These are phyloP conservation scores for Blastocladiella britannica DNA, from an alignment of 192 early-diverging fungal genomes.

Conservation along the genomic window DNA sequence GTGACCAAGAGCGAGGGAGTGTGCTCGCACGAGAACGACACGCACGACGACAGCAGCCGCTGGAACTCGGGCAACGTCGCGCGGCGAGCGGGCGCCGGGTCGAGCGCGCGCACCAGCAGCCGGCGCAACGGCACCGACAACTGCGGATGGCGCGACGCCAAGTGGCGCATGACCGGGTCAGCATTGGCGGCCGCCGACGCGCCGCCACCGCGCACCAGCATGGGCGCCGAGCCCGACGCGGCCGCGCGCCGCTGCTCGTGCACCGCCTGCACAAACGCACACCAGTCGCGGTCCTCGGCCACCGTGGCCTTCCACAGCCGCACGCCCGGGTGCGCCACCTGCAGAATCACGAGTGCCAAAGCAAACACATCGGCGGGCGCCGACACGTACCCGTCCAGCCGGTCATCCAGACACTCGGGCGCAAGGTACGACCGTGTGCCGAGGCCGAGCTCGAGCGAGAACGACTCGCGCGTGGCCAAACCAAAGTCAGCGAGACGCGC, in stretches of 20 bases:
- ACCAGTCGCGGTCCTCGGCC: neutral
- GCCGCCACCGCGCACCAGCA: too few species aligned
- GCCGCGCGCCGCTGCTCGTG: neutral
- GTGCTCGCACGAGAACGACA: neutral
- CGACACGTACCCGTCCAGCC: slow-evolving; percentile 10
- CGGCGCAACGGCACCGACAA: neutral
- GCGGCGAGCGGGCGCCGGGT: neutral
- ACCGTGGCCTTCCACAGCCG: neutral
- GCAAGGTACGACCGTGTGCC: slow-evolving; percentile 77
- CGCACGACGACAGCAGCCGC: neutral
- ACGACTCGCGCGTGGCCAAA: slow-evolving; percentile 50
- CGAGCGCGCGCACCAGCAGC: neutral
- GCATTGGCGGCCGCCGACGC: too few species aligned
- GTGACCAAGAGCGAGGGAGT: neutral
- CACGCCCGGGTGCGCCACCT: neutral
- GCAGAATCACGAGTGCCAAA: neutral
- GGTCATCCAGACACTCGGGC: slow-evolving; percentile 32
- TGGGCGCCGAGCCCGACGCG: neutral
- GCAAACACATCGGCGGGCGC: neutral
- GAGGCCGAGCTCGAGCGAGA: slow-evolving; percentile 65
- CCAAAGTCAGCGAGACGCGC: slow-evolving; percentile 84
- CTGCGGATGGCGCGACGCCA: neutral
- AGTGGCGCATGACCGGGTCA: neutral
- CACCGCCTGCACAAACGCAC: neutral
- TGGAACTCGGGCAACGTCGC: neutral